A percentile compares a stretch with the other conserved stretches of the same genome.
These are phyloP conservation scores for Orbilia ellipsospora DNA, from an alignment of 2,329 filamentous ascomycete species.

Conservation along the genomic window DNA sequence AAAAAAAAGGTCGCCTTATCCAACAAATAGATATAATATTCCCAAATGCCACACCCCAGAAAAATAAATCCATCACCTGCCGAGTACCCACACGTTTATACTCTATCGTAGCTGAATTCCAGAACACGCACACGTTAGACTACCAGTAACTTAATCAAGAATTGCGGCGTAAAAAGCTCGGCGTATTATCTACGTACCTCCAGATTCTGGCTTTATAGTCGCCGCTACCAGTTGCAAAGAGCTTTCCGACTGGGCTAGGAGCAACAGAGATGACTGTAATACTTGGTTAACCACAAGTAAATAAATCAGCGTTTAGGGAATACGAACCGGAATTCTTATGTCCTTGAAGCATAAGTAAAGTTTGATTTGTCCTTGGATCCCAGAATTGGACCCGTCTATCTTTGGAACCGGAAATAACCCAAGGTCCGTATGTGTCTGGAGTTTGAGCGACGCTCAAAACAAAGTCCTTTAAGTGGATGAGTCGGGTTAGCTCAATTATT, in stretches of 20 bases:
- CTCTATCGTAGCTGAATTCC: conserved; percentile 37
- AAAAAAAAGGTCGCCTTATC: conserved; percentile 40
- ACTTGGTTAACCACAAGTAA: conserved; percentile 18
- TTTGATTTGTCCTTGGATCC: conserved; percentile 92
- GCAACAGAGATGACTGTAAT: conserved; percentile 88
- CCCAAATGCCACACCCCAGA: conserved; percentile 12
- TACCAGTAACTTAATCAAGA: not conserved
- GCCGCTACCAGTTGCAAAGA: conserved; percentile 95
- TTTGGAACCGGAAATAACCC: conserved; percentile 98
- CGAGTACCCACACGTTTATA: conserved; percentile 20
- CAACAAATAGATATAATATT: conserved; percentile 44
- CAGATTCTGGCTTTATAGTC: conserved; percentile 98
- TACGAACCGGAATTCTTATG: conserved; percentile 89
- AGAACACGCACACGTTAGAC: conserved; percentile 8
- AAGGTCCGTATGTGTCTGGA: conserved; percentile 78
- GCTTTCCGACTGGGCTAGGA: conserved; percentile 84
- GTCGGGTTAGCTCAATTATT: not conserved
- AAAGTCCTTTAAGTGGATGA: conserved; percentile 75
- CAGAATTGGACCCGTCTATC: conserved; percentile 98
- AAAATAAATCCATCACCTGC: conserved; percentile 4
- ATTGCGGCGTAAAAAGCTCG: not conserved
- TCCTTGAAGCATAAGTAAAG: conserved; percentile 97
- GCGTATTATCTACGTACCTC: conserved; percentile 62
- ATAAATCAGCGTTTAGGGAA: conserved; percentile 50
- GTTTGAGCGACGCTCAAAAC: conserved; percentile 95